Conservation (phyloP, 2,329 filamentous ascomycete species). For the Pseudopithomyces chartarum region DNA sequence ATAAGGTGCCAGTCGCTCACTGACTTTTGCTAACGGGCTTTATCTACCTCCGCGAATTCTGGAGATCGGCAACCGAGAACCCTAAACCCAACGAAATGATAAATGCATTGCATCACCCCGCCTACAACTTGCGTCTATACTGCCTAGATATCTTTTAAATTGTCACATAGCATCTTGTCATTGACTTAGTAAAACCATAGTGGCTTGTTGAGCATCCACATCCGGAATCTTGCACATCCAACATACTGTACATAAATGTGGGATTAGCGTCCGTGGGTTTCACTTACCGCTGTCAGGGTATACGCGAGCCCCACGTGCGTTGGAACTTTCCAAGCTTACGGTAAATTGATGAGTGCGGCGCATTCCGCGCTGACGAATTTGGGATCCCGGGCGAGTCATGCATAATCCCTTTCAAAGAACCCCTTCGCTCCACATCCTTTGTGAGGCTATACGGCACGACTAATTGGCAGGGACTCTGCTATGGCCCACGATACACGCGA, state of each 20-base stretch:
- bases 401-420: neutral
- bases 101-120: no score
- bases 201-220: no score
- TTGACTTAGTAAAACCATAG: no score
- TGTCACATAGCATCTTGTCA: no score
- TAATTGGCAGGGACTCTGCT: neutral
- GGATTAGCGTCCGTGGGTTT: no score
- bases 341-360: neutral
- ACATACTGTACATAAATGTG: no score
- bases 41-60: neutral
- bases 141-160: no score
- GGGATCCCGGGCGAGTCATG: neutral
- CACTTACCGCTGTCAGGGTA: neutral
- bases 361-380: conserved; percentile 4
- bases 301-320: neutral
- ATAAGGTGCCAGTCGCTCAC: neutral
- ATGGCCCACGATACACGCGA: conserved; percentile 22
- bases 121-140: no score
- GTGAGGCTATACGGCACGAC: neutral
- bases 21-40: neutral
- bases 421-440: neutral
- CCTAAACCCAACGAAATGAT: no score
- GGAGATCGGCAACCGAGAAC: neutral
- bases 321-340: neutral
- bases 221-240: no score